phyloP scores from a whole-genome alignment of 2,329 filamentous ascomycete species.

The Rhinocladiella mackenziei region DNA sequence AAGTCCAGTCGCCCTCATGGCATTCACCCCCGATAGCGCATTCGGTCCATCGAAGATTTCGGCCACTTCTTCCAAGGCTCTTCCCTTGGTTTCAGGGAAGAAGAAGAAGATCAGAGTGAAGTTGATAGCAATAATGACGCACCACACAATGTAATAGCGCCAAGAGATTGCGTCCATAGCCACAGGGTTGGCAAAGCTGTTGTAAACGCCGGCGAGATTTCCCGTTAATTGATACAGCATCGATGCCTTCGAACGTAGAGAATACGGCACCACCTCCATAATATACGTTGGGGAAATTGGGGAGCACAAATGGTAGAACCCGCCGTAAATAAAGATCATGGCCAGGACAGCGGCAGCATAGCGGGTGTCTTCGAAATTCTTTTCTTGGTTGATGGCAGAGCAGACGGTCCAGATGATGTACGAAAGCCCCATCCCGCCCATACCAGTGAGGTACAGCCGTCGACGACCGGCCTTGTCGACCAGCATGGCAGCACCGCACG shows the following conservation, averaged over 20 bases:
- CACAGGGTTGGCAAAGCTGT: slow-evolving; percentile 47
- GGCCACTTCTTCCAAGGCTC: slow-evolving; percentile 33
- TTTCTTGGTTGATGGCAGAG: slow-evolving; percentile 2
- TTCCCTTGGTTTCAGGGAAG: slow-evolving; percentile 33
- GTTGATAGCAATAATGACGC: slow-evolving; percentile 30
- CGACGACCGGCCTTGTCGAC: slow-evolving; percentile 55
- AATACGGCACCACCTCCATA: slow-evolving; percentile 47
- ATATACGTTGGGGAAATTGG: slow-evolving; percentile 35
- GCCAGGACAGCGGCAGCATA: slow-evolving; percentile 33
- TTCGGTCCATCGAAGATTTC: slow-evolving; percentile 32
- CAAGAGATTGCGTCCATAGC: slow-evolving; percentile 48
- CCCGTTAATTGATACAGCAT: slow-evolving; percentile 42
- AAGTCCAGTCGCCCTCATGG: too few species aligned
- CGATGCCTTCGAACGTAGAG: slow-evolving; percentile 45
- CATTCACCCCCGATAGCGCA: too few species aligned
- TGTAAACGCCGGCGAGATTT: slow-evolving; percentile 41
- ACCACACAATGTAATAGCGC: slow-evolving; percentile 51
- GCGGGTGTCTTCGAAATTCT: neutral
- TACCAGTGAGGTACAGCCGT: slow-evolving; percentile 50
- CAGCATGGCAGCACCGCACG: slow-evolving; percentile 43
- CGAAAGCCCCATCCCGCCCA: slow-evolving; percentile 32
- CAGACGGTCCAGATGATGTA: slow-evolving; percentile 3
- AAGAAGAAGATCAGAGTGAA: slow-evolving; percentile 27
- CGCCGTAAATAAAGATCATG: slow-evolving; percentile 35
- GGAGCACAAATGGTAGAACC: slow-evolving; percentile 32